Base-by-base conservation (phyloP, 352 stramenopile species). In the Phytopythium helicoides region DNA sequence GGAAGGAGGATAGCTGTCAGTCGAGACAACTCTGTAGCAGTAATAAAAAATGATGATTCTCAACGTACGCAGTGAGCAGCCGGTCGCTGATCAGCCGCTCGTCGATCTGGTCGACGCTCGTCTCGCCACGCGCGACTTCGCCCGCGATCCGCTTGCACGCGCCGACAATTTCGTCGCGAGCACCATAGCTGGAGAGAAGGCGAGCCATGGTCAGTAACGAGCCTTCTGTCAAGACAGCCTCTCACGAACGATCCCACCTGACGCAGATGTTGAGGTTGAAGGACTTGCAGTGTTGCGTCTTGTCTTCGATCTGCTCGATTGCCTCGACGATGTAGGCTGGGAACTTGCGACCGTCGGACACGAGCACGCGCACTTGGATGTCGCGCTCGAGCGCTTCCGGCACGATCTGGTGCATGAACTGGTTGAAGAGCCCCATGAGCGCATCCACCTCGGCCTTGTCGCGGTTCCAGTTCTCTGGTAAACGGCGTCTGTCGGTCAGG, bases 351-450 rank as follows among this genome's bases (percentile, higher is more conserved):
- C 74, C 70, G 62, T 94, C 82, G 2, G 82, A 92, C 14, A 98
- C 89, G 15, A 90, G 66, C 52, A 99, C 85, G 35, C 82, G 79
- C 52, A 99, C 92, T 47, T 94, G 87, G 22, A 96, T 79, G 58
- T 97, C 68, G 36, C 95, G 86, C 71, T 98, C 85, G 6, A 96
- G 56, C 21, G 87, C 80, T 33, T 98, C 68, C 37, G 85, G 85
- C n/a, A 92, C 80, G 60, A 94, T 94, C 49, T 98, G 81, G 58
- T 97, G 74, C 73, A 97, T 98, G 61, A 98, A 98, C 68, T 95
- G 76, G 51, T 92, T 83, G 70, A 99, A 98, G 19, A 99, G 75
- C 18, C 68, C 65, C 95, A 99, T 98, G 10, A 98, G 64, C 33
- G 84, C 71, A 31, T 87, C 62, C 33, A 98, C 90, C 66, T 99